Conservation (phyloP, 2,329 filamentous ascomycete genomes). For the Aphanoascus verrucosus region DNA sequence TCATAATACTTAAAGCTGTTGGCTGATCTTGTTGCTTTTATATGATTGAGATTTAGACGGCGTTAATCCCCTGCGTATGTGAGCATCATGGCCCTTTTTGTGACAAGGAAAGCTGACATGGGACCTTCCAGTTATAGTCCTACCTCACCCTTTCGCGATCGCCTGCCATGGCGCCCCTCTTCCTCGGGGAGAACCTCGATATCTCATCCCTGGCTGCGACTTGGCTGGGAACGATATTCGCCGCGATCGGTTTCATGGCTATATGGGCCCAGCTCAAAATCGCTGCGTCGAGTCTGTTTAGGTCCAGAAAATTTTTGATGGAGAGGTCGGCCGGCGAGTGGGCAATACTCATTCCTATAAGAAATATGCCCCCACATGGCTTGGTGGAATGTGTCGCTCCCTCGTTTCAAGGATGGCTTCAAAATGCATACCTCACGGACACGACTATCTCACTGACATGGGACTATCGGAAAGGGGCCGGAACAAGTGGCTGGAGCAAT, state of each 20-base stretch:
- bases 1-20: no score
- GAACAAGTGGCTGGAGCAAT: not conserved
- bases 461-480: not conserved
- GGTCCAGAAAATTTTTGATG: not conserved
- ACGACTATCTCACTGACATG: not conserved
- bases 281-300: not conserved
- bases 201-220: not conserved
- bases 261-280: not conserved
- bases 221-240: not conserved
- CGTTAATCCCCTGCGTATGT: no score
- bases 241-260: not conserved
- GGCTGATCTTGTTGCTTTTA: no score
- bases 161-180: not conserved
- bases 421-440: not conserved
- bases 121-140: no score
- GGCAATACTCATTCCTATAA: not conserved
- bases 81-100: no score
- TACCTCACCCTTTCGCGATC: no score
- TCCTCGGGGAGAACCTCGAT: not conserved
- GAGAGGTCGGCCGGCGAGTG: not conserved
- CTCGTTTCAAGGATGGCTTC: not conserved
- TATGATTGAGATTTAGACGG: no score
- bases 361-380: not conserved
- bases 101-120: no score
- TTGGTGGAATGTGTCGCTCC: not conserved